Base-by-base conservation (phyloP, 768 basidiomycete species). In the Boletus coccyginus region DNA sequence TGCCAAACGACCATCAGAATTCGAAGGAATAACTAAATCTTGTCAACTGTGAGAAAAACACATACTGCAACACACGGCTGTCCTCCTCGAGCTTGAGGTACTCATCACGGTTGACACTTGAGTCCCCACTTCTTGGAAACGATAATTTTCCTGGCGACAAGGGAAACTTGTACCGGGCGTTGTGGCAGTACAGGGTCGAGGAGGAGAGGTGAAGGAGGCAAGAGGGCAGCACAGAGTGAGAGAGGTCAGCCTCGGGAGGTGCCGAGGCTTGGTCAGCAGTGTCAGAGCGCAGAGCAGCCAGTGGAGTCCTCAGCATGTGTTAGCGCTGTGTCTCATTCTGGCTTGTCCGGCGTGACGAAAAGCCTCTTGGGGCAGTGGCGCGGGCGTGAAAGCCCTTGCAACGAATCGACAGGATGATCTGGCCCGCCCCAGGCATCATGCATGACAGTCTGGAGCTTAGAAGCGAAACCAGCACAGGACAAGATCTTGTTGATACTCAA, bases 401-500 rank as follows among this genome's bases (percentile, higher is more conserved):
- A 48, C 95, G 91, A 75, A 98, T 88, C 53, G 86, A 88, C 35
- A 88, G 79, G 50, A 98, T 98, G 84, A 74, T 97, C 95, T 42
- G 97, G 94, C 78, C 96, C 97, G 66, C 97, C 97, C 95, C 96
- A 99, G 41, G 96, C 96, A 63, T 96, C 97, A 77, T 96, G 92
- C 97, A 99, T 98, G 74, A 96, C 94, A 16, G 93, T 94, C 72
- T 94, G 92, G 56, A 96, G 84, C 69, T 92, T 90, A 63, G 1
- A 50, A 29, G 27, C 6, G 35, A 35, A 19, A 24, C 31, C 96
- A 66, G 97, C 97, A 73, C 97, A 98, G 56, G 88, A 91, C 82
- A 98, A 90, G 92, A 97, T 98, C 88, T 99, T 98, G 90, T 98
- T 97, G 87, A 97, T 97, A 61, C 97, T 90, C 78, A 99, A 76